Evolutionary conservation across 139 green algal species (phyloP), one percentile per base, ranked within the genome.

Genomic region (Zygnema circumcarinatum): DNA sequence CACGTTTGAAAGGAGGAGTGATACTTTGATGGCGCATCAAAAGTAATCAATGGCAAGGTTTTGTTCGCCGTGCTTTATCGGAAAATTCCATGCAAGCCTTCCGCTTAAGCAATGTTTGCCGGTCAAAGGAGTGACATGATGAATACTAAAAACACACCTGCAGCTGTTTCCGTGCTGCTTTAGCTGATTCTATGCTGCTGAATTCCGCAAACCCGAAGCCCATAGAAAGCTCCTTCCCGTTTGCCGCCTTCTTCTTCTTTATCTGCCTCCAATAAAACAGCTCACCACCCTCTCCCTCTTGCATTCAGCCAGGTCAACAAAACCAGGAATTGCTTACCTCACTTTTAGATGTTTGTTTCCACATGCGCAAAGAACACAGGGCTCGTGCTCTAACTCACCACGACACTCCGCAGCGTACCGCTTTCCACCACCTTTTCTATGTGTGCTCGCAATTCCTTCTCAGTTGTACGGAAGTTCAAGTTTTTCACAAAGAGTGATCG

Each of bases 401-500:
- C 7, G 22, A 85, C 42, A 79, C 35, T 85, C 11, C 79, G 79
- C 20, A 85, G 2, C 52, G 31, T 67, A 38, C 2, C 42, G 21
- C 29, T 38, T 7, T 47, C 39, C 75, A 83, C 38, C 20, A 36
- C 29, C 78, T 87, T 68, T 38, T 69, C 38, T 32, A 98, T 98
- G 88, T 98, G 95, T 79, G 92, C 85, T 56, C 73, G 78, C 21
- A 99, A 91, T 11, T 53, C 84, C 1, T 69, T 82, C 35, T 96
- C 94, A 1, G 79, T 94, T 20, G 97, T 98, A 40, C 74, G 90
- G 83, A 98, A 99, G 1, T 94, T 92, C 56, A 99, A 83, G 78
- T 98, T 98, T 91, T 99, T 99, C 1, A 99, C 96, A 84, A 96
- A 99, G 67, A 94, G 29, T 38, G 11, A 74, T 16, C 2, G 0